Conservation (phyloP, 805 yeast species). For the Candida dendrica region DNA sequence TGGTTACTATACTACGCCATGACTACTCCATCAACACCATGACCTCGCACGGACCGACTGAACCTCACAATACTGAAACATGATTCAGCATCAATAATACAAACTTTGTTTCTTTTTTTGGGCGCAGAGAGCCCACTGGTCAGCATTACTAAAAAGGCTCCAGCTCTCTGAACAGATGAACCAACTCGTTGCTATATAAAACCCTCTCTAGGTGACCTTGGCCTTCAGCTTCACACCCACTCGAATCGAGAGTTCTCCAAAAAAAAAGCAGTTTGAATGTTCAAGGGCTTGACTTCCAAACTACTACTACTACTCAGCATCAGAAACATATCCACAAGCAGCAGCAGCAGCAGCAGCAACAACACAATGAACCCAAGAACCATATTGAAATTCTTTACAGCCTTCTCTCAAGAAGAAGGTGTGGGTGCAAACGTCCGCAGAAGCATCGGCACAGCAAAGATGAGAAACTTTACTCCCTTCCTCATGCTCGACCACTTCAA, state of each 20-base stretch:
- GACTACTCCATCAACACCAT: too few species aligned
- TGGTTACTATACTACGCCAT: too few species aligned
- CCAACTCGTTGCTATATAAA: too few species aligned
- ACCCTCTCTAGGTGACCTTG: too few species aligned
- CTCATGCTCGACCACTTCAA: slow-evolving; percentile 75
- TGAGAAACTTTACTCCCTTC: slow-evolving; percentile 77
- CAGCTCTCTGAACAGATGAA: too few species aligned
- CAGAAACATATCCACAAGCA: neutral
- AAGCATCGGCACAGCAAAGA: slow-evolving; percentile 61
- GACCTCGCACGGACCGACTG: too few species aligned
- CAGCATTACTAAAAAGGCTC: neutral
- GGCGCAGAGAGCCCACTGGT: neutral
- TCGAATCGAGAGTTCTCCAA: too few species aligned
- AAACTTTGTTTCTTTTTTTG: neutral
- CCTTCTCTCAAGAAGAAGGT: slow-evolving; percentile 74
- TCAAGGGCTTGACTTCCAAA: neutral
- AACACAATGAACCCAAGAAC: slow-evolving; percentile 31
- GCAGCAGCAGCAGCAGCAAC: neutral
- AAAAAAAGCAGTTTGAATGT: too few species aligned
- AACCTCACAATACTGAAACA: too few species aligned
- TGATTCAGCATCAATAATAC: neutral
- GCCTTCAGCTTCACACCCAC: too few species aligned
- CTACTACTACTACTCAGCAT: neutral
- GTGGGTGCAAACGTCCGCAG: slow-evolving; percentile 84
- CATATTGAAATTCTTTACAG: slow-evolving; percentile 43